Evolutionary conservation across 495 filamentous ascomycete genomes (phyloP).

Genomic region (Pseudomonodictys pantanalensis): DNA sequence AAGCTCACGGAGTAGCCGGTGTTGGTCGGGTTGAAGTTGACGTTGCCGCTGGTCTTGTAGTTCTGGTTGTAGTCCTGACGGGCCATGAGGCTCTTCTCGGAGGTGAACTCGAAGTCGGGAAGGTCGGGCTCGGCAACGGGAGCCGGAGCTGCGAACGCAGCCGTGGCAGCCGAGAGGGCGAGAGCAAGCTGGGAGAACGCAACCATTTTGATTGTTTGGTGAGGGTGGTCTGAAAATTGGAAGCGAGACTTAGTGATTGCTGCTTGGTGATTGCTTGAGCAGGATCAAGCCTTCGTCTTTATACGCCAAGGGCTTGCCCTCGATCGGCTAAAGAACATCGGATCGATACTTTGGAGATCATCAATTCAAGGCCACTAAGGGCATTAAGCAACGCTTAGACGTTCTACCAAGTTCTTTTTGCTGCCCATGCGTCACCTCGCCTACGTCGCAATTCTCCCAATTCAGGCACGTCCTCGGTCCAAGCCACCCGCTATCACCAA

Average conservation of each 20-base stretch:
- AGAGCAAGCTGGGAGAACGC: conserved; percentile 46
- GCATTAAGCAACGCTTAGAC: too few relatives aligned
- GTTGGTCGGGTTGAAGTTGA: conserved; percentile 55
- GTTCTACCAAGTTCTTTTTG: too few relatives aligned
- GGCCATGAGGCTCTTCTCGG: conserved; percentile 45
- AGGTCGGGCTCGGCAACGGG: background rate
- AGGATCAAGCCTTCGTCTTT: background rate
- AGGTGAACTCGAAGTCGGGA: conserved; percentile 45
- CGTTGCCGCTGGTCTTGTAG: conserved; percentile 59
- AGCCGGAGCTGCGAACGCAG: conserved; percentile 45
- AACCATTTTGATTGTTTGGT: conserved; percentile 44
- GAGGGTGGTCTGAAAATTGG: background rate
- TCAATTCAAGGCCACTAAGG: too few relatives aligned
- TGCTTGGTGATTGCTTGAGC: background rate
- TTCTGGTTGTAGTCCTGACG: conserved; percentile 57
- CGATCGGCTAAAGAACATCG: background rate
- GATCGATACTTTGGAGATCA: too few relatives aligned
- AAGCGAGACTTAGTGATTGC: background rate
- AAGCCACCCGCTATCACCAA: too few relatives aligned
- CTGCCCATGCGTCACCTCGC: too few relatives aligned
- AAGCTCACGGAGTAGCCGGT: conserved; percentile 57
- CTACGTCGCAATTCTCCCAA: too few relatives aligned
- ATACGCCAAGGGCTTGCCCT: background rate
- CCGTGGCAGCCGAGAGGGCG: conserved; percentile 40
- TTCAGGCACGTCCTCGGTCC: too few relatives aligned